Conservation (phyloP, 2,329 filamentous ascomycete species). For the Didymella pinodella region DNA sequence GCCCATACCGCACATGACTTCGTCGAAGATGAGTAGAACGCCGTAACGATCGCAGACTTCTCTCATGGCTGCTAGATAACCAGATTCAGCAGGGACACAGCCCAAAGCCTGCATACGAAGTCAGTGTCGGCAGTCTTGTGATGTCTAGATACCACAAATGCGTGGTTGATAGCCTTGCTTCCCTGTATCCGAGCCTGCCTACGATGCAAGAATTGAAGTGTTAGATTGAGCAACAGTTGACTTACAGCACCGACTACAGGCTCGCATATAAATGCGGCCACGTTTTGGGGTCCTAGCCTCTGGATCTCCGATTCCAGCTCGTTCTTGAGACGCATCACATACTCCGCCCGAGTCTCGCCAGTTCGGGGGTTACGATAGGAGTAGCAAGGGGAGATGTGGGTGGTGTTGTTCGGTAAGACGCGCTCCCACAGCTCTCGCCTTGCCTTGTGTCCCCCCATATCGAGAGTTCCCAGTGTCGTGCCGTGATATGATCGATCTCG, state of each 20-base stretch:
- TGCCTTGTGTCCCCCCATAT: slow-evolving; percentile 67
- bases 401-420: slow-evolving; percentile 64
- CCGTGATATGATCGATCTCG: slow-evolving; percentile 74
- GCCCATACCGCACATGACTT: slow-evolving; percentile 76
- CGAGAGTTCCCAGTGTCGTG: slow-evolving; percentile 71
- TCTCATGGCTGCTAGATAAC: slow-evolving; percentile 75
- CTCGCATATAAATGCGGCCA: slow-evolving; percentile 77
- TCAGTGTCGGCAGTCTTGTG: slow-evolving; percentile 1
- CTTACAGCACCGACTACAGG: slow-evolving; percentile 74
- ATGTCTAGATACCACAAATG: too few species aligned
- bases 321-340: slow-evolving; percentile 66
- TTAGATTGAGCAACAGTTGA: background rate
- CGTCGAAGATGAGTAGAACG: slow-evolving; percentile 78
- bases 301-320: slow-evolving; percentile 75
- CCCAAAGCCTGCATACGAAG: slow-evolving; percentile 65
- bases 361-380: slow-evolving; percentile 65
- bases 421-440: slow-evolving; percentile 69
- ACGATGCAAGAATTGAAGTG: background rate
- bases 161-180: background rate
- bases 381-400: slow-evolving; percentile 71
- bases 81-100: slow-evolving; percentile 69
- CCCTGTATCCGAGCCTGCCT: background rate
- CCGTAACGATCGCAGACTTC: slow-evolving; percentile 74
- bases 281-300: slow-evolving; percentile 66
- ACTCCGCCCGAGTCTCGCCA: slow-evolving; percentile 64